Evolutionary conservation across 139 green algal species (phyloP).

Genomic region (Chlorella sp.): DNA sequence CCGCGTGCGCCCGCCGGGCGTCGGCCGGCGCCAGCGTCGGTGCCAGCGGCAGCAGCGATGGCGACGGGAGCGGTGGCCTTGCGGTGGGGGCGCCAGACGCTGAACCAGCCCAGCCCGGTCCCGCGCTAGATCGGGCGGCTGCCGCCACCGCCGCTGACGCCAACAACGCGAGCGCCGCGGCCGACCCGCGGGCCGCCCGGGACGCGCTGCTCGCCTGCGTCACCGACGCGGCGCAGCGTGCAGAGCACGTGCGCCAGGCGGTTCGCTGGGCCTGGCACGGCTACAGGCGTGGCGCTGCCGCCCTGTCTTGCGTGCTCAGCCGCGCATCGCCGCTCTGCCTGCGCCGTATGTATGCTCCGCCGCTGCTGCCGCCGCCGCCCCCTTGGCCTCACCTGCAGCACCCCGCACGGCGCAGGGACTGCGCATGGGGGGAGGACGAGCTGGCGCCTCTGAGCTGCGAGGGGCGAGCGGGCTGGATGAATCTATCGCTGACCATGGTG

Average conservation of each 20-base stretch:
- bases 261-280: constrained; percentile 65
- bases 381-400: neutral
- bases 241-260: constrained; percentile 49
- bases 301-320: neutral
- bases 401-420: constrained; percentile 27
- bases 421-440: constrained; percentile 83
- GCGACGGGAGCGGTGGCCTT: neutral
- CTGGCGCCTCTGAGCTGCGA: constrained; percentile 55
- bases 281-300: constrained; percentile 49
- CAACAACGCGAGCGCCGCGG: no score
- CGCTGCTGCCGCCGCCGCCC: neutral
- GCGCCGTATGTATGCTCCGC: neutral
- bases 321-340: neutral
- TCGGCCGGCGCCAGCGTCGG: neutral
- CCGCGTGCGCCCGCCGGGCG: neutral
- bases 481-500: constrained; percentile 75
- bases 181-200: no score
- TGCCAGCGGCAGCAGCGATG: neutral
- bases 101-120: neutral
- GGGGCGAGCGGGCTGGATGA: constrained; percentile 59
- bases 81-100: constrained; percentile 22
- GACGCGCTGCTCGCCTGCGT: constrained; percentile 55
- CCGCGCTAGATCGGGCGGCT: neutral
- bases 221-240: constrained; percentile 32
- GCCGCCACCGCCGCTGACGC: neutral